Evolutionary conservation across 148 eudicot genomes (phyloP), one percentile per base, ranked within the genome.

Genomic region (Diospyros kaki): DNA sequence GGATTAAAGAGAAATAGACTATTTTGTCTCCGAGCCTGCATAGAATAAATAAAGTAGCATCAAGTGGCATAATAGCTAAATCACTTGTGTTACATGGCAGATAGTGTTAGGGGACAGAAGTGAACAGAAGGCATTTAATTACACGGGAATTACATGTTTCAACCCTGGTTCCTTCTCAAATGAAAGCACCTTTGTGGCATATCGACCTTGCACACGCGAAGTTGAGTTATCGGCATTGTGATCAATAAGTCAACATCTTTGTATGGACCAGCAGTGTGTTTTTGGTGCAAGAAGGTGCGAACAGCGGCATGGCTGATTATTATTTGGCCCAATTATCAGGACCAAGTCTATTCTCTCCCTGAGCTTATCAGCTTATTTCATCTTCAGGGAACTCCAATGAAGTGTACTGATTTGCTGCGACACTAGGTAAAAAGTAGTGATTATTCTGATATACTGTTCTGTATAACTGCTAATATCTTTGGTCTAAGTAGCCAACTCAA

Each of bases 81-180:
- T 45, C 15, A 18, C 44, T 62, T 71, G 64, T 69, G 41, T 67
- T 73, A 39, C 6, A 40, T 8, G 44, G 78, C 97, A 94, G 96
- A 92, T 94, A 61, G 92, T 92, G n/a, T 80, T 92, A 80, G 97
- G 92, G 72, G 97, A 94, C 74, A 85, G 80, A 71, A 91, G 98
- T 69, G 97, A 90, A 84, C 97, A 90, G 79, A 94, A 92, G 85
- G 74, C 84, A 14, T 90, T 89, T 85, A 87, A 83, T 13, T 94
- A 94, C 72, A 83, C 81, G 28, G 98, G 95, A 65, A 88, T 83
- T 46, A 94, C 97, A 69, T 94, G 98, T 77, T 92, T 94, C 73
- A 94, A 94, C 84, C 97, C 98, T 6, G 98, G 98, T 46, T 90
- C 97, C 39, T 94, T 94, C 84, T 90, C 98, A 50, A 85, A 76